A percentile compares a stretch with the other conserved stretches of the same genome.
Conservation (phyloP, 495 filamentous ascomycete species). For the Neurospora tetrasperma region DNA sequence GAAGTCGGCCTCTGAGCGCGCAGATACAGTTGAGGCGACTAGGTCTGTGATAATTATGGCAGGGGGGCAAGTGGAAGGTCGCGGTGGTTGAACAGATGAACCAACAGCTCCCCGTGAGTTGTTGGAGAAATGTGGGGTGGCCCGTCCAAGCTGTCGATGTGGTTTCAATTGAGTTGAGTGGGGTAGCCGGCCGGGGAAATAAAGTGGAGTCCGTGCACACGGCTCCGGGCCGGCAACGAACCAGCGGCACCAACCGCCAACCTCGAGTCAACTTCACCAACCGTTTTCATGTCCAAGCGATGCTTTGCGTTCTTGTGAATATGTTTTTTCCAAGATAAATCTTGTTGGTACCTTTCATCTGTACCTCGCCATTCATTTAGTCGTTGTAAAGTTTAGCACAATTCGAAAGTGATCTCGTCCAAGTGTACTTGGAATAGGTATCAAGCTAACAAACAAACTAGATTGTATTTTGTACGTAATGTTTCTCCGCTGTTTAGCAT, state of each 20-base stretch:
- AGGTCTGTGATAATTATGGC: background rate
- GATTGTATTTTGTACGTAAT: background rate
- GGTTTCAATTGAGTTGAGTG: background rate
- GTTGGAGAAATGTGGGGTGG: constrained; percentile 6
- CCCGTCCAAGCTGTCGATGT: constrained; percentile 3
- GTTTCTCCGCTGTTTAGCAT: background rate
- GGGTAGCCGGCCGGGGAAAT: constrained; percentile 5
- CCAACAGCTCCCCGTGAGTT: background rate
- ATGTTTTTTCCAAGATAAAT: no score
- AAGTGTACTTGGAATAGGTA: no score
- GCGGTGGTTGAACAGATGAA: background rate
- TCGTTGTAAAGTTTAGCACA: no score
- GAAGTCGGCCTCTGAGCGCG: background rate
- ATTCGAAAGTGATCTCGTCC: no score
- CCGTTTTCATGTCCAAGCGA: no score
- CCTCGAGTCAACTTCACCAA: no score
- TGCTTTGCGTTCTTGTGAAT: no score
- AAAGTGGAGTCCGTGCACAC: constrained; percentile 17
- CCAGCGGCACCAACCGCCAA: background rate
- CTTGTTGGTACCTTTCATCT: no score
- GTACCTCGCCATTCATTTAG: no score
- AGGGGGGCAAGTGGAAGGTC: background rate
- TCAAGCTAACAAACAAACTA: no score
- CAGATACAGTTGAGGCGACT: background rate
- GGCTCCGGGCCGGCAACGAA: background rate